These are phyloP conservation scores for Coelastrella sp. DNA, from an alignment of 139 green algal genomes.

Conservation along the genomic window DNA sequence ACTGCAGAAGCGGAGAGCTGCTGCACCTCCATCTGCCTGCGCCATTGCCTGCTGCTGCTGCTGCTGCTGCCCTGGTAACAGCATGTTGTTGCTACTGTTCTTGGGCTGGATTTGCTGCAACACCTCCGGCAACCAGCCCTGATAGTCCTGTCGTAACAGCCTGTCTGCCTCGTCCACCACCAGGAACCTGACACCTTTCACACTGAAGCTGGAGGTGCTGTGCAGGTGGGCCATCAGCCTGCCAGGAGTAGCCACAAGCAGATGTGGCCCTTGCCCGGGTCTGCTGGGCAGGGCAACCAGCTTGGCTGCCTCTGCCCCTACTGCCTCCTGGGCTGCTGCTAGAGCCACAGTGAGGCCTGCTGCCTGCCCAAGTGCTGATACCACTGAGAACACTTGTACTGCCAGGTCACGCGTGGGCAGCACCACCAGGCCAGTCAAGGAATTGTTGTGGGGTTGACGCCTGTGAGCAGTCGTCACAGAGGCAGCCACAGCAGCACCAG, in stretches of 20 bases:
- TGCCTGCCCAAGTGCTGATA: conserved; percentile 65
- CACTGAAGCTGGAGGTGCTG: conserved; percentile 59
- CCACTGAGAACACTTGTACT: conserved; percentile 77
- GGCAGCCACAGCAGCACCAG: too few relatives aligned
- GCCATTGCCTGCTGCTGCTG: background rate
- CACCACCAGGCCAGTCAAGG: conserved; percentile 78
- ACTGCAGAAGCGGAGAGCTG: background rate
- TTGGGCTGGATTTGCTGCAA: conserved; percentile 40
- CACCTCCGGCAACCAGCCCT: conserved; percentile 92
- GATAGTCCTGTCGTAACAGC: conserved; percentile 93
- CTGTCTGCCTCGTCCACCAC: conserved; percentile 95
- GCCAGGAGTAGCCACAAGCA: conserved; percentile 85
- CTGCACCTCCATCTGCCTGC: background rate
- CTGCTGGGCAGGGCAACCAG: conserved; percentile 26
- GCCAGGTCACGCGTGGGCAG: conserved; percentile 88
- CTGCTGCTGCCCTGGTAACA: background rate
- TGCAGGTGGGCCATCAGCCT: conserved; percentile 82
- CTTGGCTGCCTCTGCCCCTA: conserved; percentile 63
- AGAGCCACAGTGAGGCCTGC: conserved; percentile 70
- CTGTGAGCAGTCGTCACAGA: conserved; percentile 24
- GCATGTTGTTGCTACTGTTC: background rate
- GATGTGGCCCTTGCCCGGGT: conserved; percentile 49
- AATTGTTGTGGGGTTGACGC: background rate
- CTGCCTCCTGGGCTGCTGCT: conserved; percentile 55
- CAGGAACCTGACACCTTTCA: conserved; percentile 52